Evolutionary conservation across 2,329 filamentous ascomycete genomes (phyloP).

Genomic region (Talaromyces sp.): DNA sequence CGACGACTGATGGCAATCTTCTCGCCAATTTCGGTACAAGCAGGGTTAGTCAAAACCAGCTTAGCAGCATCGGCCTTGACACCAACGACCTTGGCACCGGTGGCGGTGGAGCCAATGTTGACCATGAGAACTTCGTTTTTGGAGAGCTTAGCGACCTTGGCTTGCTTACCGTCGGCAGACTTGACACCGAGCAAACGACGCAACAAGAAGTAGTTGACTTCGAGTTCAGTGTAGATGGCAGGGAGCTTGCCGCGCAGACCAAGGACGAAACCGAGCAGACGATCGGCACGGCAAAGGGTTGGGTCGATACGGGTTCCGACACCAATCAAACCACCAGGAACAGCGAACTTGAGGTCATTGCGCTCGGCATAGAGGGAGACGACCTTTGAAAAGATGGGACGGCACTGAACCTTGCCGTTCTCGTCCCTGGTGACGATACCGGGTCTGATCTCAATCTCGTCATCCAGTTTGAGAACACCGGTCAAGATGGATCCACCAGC

Average conservation of each 20-base stretch:
- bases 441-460: constrained; percentile 98
- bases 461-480: constrained; percentile 92
- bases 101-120: constrained; percentile 96
- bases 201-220: constrained; percentile 99
- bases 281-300: constrained; percentile 96
- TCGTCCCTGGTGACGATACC: constrained; percentile 96
- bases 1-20: constrained; percentile 94
- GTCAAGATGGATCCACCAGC: constrained; percentile 95
- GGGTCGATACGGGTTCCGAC: constrained; percentile 97
- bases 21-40: constrained; percentile 95
- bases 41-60: constrained; percentile 84
- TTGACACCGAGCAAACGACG: constrained; percentile 92
- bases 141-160: constrained; percentile 94
- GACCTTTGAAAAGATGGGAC: constrained; percentile 92
- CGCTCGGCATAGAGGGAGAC: constrained; percentile 95
- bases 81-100: constrained; percentile 92
- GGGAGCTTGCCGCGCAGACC: constrained; percentile 90
- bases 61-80: constrained; percentile 98
- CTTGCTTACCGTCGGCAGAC: constrained; percentile 97
- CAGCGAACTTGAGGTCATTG: constrained; percentile 97
- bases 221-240: constrained; percentile 96
- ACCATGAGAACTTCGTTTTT: constrained; percentile 99
- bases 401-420: constrained; percentile 89
- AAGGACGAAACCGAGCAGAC: constrained; percentile 95
- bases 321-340: constrained; percentile 95